Evolutionary conservation across 164 flowering plant genomes (phyloP), one percentile per base, ranked within the genome.

Genomic region (Hamamelis virginiana): DNA sequence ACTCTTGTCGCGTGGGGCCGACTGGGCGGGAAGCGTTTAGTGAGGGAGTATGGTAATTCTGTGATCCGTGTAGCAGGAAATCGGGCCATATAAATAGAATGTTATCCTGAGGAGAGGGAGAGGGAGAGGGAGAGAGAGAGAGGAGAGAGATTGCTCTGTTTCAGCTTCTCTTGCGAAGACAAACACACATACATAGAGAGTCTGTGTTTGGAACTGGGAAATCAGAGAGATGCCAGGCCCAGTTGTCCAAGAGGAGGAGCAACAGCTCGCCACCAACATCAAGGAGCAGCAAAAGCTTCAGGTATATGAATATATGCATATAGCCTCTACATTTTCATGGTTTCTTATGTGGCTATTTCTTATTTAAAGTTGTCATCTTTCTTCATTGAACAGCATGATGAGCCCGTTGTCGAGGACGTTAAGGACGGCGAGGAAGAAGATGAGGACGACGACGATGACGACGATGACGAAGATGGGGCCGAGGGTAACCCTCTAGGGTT

Each of bases 231-330:
- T 60, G 63, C 63, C 63, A 60, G 63, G 63, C 6, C 46, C 63
- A 33, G 63, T 60, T 1, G 22, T 60, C 22, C 19, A 28, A 21
- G 38, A 60, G 22, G 63, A 60, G 18, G 63, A 5, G 45, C 22
- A 60, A 60, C 63, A 28, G 33, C 2, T 60, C 10, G 63, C 63
- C 18, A 15, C 63, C 44, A 33, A 15, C 12, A 27, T 60, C 63
- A 60, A 60, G 27, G 63, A 60, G 22, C 63, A 60, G 63, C 8
- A 38, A 14, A 60, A 60, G 45, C 63, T 60, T 60, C 63, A 33
- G 63, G 63, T 59, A 5, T 59, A 27, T 12, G 18, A 12, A 13
- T 28, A 11, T 26, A 13, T 59, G n/a, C n/a, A n/a, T n/a, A n/a
- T 33, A 2, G 41, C 41, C 6, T 2, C 6, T 33, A 6, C 41